Evolutionary conservation across 805 yeast species (phyloP), one percentile per base, ranked within the genome.

Genomic region (Schizosaccharomyces cryophilus): DNA sequence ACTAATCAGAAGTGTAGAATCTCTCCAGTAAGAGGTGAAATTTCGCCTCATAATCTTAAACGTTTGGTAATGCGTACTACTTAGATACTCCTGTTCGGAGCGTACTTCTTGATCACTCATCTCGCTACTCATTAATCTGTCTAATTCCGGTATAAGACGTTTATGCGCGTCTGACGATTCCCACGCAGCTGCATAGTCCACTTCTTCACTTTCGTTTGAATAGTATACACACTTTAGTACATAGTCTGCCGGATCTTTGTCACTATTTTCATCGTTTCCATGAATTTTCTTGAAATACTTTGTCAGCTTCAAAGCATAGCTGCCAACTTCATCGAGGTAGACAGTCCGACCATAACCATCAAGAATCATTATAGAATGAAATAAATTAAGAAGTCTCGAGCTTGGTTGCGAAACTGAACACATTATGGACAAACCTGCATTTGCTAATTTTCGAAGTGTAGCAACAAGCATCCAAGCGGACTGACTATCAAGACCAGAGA

Each of bases 401-500:
- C 93, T 85, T 67, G 95, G 94, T 71, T 85, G 94, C 72, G 85
- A 93, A 66, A 85, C 85, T 31, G 94, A 85, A 74, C 84, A 80
- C 68, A 80, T 72, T 67, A 80, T 80, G 51, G 84, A 83, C 69
- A 80, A 83, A 51, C 84, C 84, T 2, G 65, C 21, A 65, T 77
- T 77, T 5, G 84, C 81, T 63, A 80, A 70, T 65, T 78, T 78
- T 69, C 80, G 75, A 79, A 80, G 75, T 69, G 80, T 73, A 68
- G 78, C 76, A 69, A 81, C 78, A 65, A 80, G 78, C 42, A 84
- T 77, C 83, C 83, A 80, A 15, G 84, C 83, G 54, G 84, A 78
- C 69, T 80, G 84, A 81, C 69, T 65, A 76, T 93, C 98, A 79
- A 90, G 81, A 76, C 93, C 98, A 75, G 93, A 93, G 65, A 97